phyloP scores from a whole-genome alignment of 2,329 filamentous ascomycete species.

The Pyricularia grisea region DNA sequence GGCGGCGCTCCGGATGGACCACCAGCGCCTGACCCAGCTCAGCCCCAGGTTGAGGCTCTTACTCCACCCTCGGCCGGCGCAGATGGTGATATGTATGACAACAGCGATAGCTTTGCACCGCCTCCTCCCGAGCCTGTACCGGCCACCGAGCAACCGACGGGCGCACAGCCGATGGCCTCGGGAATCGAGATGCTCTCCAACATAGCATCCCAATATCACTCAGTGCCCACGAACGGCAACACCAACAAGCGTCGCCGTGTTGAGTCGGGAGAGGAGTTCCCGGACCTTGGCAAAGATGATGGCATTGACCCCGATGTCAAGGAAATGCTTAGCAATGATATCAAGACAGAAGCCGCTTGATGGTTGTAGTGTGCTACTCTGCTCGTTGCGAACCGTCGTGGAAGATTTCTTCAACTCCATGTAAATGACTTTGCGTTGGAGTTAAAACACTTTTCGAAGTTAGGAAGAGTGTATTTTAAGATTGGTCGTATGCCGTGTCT shows the following conservation, averaged over 20 bases:
- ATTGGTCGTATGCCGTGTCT: not conserved
- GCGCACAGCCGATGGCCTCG: slow-evolving; percentile 16
- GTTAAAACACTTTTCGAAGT: not conserved
- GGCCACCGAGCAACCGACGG: slow-evolving; percentile 8
- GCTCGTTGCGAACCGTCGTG: not conserved
- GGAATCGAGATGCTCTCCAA: slow-evolving; percentile 30
- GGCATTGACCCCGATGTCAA: slow-evolving; percentile 48
- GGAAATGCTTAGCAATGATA: slow-evolving; percentile 40
- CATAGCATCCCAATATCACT: slow-evolving; percentile 35
- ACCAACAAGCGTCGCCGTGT: slow-evolving; percentile 48
- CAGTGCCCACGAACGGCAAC: slow-evolving; percentile 36
- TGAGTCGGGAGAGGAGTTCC: slow-evolving; percentile 40
- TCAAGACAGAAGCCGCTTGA: not conserved
- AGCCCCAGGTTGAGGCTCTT: slow-evolving; percentile 31
- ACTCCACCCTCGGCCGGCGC: slow-evolving; percentile 65
- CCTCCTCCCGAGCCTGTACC: not conserved
- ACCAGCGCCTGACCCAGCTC: slow-evolving; percentile 63
- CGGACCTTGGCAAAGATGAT: slow-evolving; percentile 43
- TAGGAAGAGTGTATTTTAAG: not conserved
- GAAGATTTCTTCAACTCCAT: not conserved
- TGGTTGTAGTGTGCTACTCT: not conserved
- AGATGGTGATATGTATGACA: slow-evolving; percentile 15
- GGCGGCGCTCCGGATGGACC: slow-evolving; percentile 48
- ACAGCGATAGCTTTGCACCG: slow-evolving; percentile 2
- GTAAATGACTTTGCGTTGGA: not conserved